Percentiles rank a stretch among this genome's conserved stretches.
Evolutionary conservation across 2,329 filamentous ascomycete genomes (phyloP).

Genomic region (Colletotrichum echinochloae): DNA sequence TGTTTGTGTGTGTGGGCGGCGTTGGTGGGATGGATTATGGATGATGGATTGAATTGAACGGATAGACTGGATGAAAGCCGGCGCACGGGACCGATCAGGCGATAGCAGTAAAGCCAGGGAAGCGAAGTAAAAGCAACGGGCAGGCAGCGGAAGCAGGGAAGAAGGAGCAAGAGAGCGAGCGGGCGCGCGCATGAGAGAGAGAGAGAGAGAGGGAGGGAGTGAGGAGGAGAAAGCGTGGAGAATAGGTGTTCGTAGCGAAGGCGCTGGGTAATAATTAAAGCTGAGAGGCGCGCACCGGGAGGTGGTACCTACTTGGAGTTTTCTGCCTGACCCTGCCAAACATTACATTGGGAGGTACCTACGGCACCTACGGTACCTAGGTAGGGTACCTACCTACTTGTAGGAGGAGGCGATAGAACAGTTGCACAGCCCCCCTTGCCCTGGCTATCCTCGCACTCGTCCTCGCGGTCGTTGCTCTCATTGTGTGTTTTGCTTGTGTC

Average conservation of each 20-base stretch:
- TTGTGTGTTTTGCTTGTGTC: background rate
- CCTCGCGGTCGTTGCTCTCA: background rate
- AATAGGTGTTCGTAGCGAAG: constrained; percentile 2
- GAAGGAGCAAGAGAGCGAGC: background rate
- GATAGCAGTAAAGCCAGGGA: background rate
- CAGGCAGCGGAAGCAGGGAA: background rate
- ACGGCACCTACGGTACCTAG: too few species aligned
- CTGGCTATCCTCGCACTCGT: constrained; percentile 5
- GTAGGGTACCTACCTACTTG: background rate
- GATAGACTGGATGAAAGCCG: constrained; percentile 9
- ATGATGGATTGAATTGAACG: constrained; percentile 14
- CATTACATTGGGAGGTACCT: background rate
- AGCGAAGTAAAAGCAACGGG: background rate
- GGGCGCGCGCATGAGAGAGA: background rate
- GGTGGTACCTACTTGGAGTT: constrained; percentile 2
- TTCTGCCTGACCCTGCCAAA: background rate
- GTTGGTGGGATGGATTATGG: constrained; percentile 1
- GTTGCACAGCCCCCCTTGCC: constrained; percentile 16
- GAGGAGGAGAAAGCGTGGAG: background rate
- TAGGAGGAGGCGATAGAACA: constrained; percentile 5
- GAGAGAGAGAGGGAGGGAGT: background rate
- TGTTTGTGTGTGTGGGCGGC: background rate
- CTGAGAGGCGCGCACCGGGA: background rate
- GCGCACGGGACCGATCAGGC: background rate
- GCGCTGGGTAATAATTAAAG: background rate